Evolutionary conservation across 495 filamentous ascomycete genomes (phyloP).

Genomic region (Penicillium goetzii): DNA sequence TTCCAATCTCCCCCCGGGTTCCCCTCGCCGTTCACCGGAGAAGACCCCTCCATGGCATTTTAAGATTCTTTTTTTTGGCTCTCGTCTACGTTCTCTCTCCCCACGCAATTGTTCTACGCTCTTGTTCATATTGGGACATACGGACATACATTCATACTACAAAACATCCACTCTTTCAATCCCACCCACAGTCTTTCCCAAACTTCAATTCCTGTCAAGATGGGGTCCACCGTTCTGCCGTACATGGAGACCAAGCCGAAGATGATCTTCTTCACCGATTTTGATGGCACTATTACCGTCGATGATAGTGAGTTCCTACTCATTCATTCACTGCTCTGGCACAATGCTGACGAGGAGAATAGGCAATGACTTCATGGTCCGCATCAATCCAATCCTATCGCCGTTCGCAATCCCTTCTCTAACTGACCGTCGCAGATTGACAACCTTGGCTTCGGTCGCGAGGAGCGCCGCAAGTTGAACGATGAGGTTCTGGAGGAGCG

Average conservation of each 20-base stretch:
- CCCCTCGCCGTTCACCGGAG: conserved; percentile 25
- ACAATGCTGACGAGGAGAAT: conserved; percentile 26
- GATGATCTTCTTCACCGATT: conserved; percentile 97
- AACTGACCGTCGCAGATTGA: conserved; percentile 64
- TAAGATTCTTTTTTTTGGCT: conserved; percentile 7
- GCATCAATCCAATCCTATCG: conserved; percentile 3
- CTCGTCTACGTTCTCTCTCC: conserved; percentile 6
- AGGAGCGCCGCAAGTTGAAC: conserved; percentile 67
- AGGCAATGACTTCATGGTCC: conserved; percentile 88
- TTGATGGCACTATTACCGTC: conserved; percentile 92
- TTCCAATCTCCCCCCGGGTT: conserved; percentile 22
- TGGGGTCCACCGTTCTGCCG: conserved; percentile 45
- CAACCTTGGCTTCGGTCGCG: conserved; percentile 79
- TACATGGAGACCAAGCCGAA: conserved; percentile 69
- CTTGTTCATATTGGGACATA: not conserved
- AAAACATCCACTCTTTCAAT: not conserved
- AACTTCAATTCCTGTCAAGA: conserved; percentile 23
- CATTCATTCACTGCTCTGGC: not conserved
- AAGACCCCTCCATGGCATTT: conserved; percentile 15
- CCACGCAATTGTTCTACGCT: not conserved
- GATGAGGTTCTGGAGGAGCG: conserved; percentile 68
- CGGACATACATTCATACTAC: not conserved
- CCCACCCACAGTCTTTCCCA: not conserved
- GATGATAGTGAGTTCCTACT: conserved; percentile 66
- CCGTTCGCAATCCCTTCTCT: conserved; percentile 6